Conservation (phyloP, 2,329 filamentous ascomycete genomes). For the Phaeomoniella chlamydospora region DNA sequence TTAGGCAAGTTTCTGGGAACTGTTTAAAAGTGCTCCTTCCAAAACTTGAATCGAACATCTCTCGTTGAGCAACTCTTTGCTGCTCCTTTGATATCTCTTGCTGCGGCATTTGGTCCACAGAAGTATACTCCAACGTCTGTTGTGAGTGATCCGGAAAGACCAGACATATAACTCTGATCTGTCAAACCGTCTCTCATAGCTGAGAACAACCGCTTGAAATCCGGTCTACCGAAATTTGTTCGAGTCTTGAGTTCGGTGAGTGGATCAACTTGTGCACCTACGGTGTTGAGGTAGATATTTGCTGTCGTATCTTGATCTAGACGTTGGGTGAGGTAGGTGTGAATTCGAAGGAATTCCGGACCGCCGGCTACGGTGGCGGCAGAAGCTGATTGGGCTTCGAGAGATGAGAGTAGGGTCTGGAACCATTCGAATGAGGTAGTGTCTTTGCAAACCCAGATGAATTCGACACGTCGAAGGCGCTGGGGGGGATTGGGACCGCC, state of each 20-base stretch:
- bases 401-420: constrained; percentile 78
- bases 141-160: constrained; percentile 58
- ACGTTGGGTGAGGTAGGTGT: constrained; percentile 92
- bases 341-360: constrained; percentile 83
- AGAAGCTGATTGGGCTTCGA: constrained; percentile 72
- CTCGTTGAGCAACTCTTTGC: constrained; percentile 57
- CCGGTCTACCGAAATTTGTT: constrained; percentile 89
- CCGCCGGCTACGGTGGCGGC: constrained; percentile 41
- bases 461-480: constrained; percentile 86
- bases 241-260: constrained; percentile 79
- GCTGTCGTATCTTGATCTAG: constrained; percentile 84
- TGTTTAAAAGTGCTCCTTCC: constrained; percentile 87
- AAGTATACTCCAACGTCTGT: constrained; percentile 96
- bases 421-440: constrained; percentile 98
- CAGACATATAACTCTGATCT: constrained; percentile 71
- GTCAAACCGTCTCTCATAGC: constrained; percentile 81
- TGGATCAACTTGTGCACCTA: constrained; percentile 76
- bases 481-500: constrained; percentile 77
- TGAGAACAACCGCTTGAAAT: constrained; percentile 67
- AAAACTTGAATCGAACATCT: constrained; percentile 90
- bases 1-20: too few species aligned
- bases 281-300: constrained; percentile 93
- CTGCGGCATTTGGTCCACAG: constrained; percentile 72
- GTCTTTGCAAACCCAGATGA: constrained; percentile 97
- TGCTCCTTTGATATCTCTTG: constrained; percentile 72